A percentile compares a stretch with the other conserved stretches of the same genome.
phyloP scores from a whole-genome alignment of 108 stramenopile species.

The Cyclotella cryptica region DNA sequence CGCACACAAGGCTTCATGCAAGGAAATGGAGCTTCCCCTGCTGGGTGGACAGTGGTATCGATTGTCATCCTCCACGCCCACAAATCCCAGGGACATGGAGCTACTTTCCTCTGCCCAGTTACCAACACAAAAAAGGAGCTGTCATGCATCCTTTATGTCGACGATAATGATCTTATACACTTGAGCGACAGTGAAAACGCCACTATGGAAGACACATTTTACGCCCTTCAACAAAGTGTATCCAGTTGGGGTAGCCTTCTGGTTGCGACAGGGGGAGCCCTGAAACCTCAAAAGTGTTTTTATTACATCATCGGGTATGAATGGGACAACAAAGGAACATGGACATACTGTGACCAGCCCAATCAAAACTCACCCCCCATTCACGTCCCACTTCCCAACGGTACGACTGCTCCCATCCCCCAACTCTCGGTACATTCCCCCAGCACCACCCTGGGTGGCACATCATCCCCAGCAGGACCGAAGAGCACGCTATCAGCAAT shows the following conservation, averaged over 20 bases:
- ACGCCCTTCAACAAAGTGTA: background rate
- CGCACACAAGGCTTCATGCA: too few relatives aligned
- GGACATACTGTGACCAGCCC: background rate
- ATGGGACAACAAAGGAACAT: too few relatives aligned
- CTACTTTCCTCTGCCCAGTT: constrained; percentile 9
- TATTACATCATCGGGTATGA: too few relatives aligned
- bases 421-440: background rate
- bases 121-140: background rate
- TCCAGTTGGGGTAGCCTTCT: constrained; percentile 14
- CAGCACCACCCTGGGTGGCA: background rate
- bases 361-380: background rate
- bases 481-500: background rate
- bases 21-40: too few relatives aligned
- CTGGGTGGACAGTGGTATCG: too few relatives aligned
- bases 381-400: background rate
- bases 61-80: too few relatives aligned
- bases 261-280: background rate
- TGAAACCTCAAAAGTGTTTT: too few relatives aligned
- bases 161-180: constrained; percentile 19
- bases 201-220: background rate
- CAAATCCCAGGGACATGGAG: constrained; percentile 7
- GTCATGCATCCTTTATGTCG: too few relatives aligned
- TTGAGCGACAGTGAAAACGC: background rate
- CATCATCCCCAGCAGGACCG: background rate
- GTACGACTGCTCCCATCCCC: background rate